These are phyloP conservation scores for Pelargonium fulgidum DNA, from an alignment of 441 rosid genomes.

Conservation along the genomic window DNA sequence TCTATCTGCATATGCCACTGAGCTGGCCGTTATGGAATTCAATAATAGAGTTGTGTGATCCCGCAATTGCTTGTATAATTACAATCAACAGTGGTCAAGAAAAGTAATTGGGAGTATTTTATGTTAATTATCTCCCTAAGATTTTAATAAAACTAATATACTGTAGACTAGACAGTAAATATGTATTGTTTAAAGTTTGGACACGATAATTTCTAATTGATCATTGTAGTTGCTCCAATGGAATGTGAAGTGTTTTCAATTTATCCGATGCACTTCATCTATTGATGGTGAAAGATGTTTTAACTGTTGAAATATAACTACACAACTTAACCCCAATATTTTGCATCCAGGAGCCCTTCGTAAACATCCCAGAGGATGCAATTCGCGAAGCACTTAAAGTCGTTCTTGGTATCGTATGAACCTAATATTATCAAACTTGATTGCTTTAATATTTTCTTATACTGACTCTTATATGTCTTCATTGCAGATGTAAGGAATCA, in stretches of 20 bases:
- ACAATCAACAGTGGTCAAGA: too few species aligned
- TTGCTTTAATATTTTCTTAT: conserved; percentile 5
- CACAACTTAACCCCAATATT: conserved; percentile 10
- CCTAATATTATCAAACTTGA: conserved; percentile 11
- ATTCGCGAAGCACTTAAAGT: conserved; percentile 65
- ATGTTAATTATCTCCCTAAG: neutral
- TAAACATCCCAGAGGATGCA: conserved; percentile 51
- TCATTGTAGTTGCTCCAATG: neutral
- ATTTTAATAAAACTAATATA: neutral
- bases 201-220: neutral
- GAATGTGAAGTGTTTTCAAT: neutral
- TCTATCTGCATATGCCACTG: conserved; percentile 4
- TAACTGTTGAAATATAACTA: neutral
- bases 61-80: too few species aligned
- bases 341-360: conserved; percentile 66
- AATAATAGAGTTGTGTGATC: conserved; percentile 4
- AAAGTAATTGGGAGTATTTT: too few species aligned
- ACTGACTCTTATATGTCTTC: conserved; percentile 4
- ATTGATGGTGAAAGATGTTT: conserved; percentile 4
- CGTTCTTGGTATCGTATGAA: conserved; percentile 41
- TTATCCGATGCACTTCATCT: neutral
- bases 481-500: conserved; percentile 58
- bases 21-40: conserved; percentile 12
- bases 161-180: neutral
- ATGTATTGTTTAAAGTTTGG: neutral